These are phyloP conservation scores for Diaporthe helianthi DNA, from an alignment of 2,329 filamentous ascomycete species.

Conservation along the genomic window DNA sequence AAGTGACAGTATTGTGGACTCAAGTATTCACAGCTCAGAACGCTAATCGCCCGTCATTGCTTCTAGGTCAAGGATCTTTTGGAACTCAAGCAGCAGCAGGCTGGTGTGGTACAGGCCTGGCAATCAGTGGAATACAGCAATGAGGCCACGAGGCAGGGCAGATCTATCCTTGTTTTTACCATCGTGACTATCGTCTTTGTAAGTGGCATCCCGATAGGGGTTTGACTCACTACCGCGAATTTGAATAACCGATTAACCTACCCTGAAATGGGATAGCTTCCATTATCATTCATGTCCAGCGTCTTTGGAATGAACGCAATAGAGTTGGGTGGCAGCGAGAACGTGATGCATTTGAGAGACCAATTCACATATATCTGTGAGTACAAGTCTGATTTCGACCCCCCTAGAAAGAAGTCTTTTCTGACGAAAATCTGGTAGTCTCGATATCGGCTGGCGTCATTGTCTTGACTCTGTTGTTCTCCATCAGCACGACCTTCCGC, in stretches of 20 bases:
- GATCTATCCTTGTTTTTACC: neutral
- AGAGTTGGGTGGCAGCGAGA: neutral
- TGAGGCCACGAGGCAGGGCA: neutral
- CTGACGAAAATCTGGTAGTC: neutral
- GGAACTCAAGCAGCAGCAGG: neutral
- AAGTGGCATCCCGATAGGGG: neutral
- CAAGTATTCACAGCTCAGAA: too few species aligned
- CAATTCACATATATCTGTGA: neutral
- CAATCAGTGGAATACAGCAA: neutral
- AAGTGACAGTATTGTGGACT: too few species aligned
- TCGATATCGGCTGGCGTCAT: neutral
- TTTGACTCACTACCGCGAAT: neutral
- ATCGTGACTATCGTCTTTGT: conserved; percentile 4
- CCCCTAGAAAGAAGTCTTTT: too few species aligned
- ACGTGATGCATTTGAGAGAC: neutral
- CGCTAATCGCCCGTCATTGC: fast-evolving
- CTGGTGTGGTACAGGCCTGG: neutral
- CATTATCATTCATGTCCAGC: conserved; percentile 4
- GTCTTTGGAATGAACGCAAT: neutral
- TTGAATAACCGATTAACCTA: neutral
- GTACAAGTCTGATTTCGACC: neutral
- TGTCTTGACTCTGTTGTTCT: neutral
- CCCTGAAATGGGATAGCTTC: neutral
- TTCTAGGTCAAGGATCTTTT: neutral
- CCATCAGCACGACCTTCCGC: neutral